A percentile compares a stretch with the other conserved stretches of the same genome.
Conservation (phyloP, 2,329 filamentous ascomycete species). For the Aphanocladium album region DNA sequence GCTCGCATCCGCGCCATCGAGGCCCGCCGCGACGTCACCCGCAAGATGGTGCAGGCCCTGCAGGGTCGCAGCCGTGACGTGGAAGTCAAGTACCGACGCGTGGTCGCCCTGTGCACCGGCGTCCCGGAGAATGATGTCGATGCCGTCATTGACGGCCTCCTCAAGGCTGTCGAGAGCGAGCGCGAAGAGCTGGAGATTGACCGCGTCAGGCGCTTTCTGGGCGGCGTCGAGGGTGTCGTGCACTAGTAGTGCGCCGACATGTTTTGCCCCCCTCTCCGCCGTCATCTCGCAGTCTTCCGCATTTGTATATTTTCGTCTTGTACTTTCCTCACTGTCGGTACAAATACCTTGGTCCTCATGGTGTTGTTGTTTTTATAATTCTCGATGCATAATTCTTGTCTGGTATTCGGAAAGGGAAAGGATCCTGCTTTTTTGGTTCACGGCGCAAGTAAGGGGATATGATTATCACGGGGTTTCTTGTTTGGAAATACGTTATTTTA, state of each 20-base stretch:
- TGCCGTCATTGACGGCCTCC: slow-evolving; percentile 68
- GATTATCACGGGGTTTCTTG: background rate
- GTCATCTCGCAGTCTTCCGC: background rate
- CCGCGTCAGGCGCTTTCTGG: slow-evolving; percentile 71
- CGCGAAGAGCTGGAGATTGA: slow-evolving; percentile 69
- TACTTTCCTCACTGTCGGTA: background rate
- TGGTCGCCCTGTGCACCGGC: slow-evolving; percentile 81
- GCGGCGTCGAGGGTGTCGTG: slow-evolving; percentile 65
- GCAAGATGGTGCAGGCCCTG: slow-evolving; percentile 63
- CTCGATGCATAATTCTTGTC: background rate
- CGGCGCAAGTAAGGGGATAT: background rate
- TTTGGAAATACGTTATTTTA: background rate
- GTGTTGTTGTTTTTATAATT: background rate
- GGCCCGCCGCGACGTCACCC: slow-evolving; percentile 61
- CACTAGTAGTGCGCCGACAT: slow-evolving; percentile 27
- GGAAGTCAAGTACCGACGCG: slow-evolving; percentile 80
- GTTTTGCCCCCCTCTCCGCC: background rate
- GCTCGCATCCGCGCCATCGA: slow-evolving; percentile 67
- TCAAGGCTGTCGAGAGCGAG: slow-evolving; percentile 88
- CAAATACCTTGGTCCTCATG: background rate
- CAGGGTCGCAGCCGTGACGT: slow-evolving; percentile 77
- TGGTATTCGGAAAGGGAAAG: background rate
- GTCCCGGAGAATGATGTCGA: slow-evolving; percentile 77
- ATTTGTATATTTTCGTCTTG: background rate
- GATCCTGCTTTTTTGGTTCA: background rate